Conservation (phyloP, 139 green algal genomes). For the Chlamydomonas schloesseri region DNA sequence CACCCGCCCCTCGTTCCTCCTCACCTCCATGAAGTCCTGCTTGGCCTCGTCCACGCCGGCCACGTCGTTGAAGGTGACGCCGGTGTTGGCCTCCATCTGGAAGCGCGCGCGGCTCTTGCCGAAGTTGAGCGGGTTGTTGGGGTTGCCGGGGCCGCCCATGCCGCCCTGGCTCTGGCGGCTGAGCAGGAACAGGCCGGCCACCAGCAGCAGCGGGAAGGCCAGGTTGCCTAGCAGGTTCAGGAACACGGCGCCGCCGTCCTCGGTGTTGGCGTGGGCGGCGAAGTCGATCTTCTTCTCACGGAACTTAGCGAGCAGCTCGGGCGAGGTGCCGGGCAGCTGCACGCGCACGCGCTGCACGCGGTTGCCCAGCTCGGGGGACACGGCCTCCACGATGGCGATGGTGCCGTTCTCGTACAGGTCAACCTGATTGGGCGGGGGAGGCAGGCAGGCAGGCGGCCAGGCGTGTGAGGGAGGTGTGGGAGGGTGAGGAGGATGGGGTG, state of each 20-base stretch:
- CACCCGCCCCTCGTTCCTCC: no score
- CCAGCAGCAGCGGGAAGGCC: slow-evolving; percentile 98
- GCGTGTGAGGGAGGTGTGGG: no score
- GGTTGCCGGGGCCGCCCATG: slow-evolving; percentile 88
- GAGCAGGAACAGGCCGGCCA: slow-evolving; percentile 99
- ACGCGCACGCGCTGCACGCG: slow-evolving; percentile 98
- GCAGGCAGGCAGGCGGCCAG: no score
- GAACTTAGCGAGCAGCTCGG: slow-evolving; percentile 97
- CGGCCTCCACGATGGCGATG: slow-evolving; percentile 99
- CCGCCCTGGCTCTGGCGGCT: slow-evolving; percentile 85
- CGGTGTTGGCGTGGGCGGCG: slow-evolving; percentile 94
- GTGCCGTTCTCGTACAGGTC: slow-evolving; percentile 99
- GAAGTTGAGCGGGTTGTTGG: slow-evolving; percentile 97
- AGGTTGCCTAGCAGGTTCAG: slow-evolving; percentile 98
- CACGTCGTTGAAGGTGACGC: slow-evolving; percentile 97
- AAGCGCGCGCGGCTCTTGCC: slow-evolving; percentile 98
- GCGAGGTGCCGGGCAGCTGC: slow-evolving; percentile 93
- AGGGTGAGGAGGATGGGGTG: no score
- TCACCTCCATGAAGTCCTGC: slow-evolving; percentile 98
- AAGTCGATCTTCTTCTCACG: slow-evolving; percentile 99
- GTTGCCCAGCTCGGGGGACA: slow-evolving; percentile 99
- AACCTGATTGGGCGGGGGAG: no score
- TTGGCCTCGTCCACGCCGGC: slow-evolving; percentile 99
- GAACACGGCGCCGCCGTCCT: slow-evolving; percentile 95
- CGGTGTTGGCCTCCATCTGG: slow-evolving; percentile 99